phyloP scores from a whole-genome alignment of 352 stramenopile genomes.

The Detonula confervacea region DNA sequence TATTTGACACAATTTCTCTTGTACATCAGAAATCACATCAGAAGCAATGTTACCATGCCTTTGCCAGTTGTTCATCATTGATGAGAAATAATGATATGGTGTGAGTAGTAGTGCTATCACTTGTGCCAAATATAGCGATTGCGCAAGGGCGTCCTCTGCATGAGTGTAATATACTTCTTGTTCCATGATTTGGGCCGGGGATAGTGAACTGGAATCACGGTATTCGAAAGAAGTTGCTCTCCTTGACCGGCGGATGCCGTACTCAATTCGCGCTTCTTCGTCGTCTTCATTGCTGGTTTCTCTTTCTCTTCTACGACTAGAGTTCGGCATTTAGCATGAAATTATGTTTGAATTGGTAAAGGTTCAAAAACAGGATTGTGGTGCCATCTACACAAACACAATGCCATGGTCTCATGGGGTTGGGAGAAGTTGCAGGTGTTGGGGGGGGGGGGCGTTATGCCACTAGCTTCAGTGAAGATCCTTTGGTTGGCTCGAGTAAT shows the following conservation, averaged over 20 bases:
- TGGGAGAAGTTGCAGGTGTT: no score
- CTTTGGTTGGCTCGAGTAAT: no score
- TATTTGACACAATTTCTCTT: neutral
- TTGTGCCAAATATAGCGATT: neutral
- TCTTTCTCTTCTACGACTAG: no score
- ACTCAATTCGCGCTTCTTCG: neutral
- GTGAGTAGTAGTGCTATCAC: neutral
- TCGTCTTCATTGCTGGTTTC: no score
- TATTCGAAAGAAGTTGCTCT: constrained; percentile 10
- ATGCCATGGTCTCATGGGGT: no score
- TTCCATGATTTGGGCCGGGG: constrained; percentile 28
- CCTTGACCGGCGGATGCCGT: constrained; percentile 8
- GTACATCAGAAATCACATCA: neutral
- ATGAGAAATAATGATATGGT: neutral
- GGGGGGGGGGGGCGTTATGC: no score
- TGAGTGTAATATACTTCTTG: constrained; percentile 20
- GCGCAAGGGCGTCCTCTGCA: neutral
- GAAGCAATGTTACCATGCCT: neutral
- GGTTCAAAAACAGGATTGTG: no score
- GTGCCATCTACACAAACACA: no score
- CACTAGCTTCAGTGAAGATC: no score
- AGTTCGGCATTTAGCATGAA: no score
- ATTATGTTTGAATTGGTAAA: no score
- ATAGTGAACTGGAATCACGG: constrained; percentile 26
- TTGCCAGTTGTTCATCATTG: neutral